Evolutionary conservation across 2,329 filamentous ascomycete species (phyloP), one percentile per base, ranked within the genome.

Genomic region (Colletotrichum godetiae): DNA sequence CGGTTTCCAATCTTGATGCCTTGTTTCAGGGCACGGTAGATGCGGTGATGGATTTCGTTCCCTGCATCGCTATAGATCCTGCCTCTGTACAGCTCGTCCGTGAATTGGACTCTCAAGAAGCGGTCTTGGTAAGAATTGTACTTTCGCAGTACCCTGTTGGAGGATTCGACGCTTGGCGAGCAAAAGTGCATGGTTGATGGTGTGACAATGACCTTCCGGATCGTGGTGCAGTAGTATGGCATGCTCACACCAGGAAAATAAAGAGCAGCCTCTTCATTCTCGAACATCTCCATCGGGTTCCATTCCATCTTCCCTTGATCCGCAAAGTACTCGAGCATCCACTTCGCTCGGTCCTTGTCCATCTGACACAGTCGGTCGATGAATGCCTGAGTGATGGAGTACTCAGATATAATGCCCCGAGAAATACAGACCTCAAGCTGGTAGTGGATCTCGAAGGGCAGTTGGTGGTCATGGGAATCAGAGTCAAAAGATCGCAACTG

Each of bases 371-470:
- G 86, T 55, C 84, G 87, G 33, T 86, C 80, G 2, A 97, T 83
- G 76, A 98, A 98, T 3, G 90, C 87, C 1, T 82, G 80, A 1
- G 86, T 88, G 57, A 98, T 88, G 59, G 89, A 93, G 79, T 94
- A 90, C 80, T 98, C 96, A 66, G 92, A 92, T 13, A 99, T 84
- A 29, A 91, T 86, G 0, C 92, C 91, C 33, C 93, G 90, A 0
- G 95, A 97, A n/a, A 98, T 88, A 79, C 96, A 98, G 0, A 95
- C 95, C 81, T 99, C 96, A 0, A 99, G 88, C 80, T 98, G 95
- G 79, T 98, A 99, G 19, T 94, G 90, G 1, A 98, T 90, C 0
- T 91, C 84, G 74, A 95, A 98, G 0, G 90, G 84, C 4, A 96
- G 85, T 6, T 49, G 42, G 42, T 49, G 42, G 19, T 66, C 12